These are phyloP conservation scores for Monilinia laxa DNA, from an alignment of 2,329 filamentous ascomycete species.

Conservation along the genomic window DNA sequence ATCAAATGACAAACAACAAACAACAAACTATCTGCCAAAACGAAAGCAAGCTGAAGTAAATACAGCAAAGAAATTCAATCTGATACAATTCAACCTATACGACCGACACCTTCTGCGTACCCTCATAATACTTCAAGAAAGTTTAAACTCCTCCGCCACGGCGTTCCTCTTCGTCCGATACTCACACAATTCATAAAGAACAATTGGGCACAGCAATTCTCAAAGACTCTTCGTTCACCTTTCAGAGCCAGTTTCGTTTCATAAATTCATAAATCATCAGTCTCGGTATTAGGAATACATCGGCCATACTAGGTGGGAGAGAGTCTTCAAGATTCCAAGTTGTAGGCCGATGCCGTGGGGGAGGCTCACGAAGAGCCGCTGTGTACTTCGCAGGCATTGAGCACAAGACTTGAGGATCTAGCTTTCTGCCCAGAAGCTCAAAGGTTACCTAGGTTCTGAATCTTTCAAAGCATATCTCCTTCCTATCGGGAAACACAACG, in stretches of 20 bases:
- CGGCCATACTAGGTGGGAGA: constrained; percentile 7
- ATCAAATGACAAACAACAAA: not conserved
- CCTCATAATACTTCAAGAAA: not conserved
- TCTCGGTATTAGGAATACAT: not conserved
- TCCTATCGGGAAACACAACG: not conserved
- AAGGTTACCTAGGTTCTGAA: not conserved
- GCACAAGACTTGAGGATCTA: constrained; percentile 8
- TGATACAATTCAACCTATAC: not conserved
- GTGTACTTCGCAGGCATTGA: constrained; percentile 20
- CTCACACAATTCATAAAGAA: constrained; percentile 8
- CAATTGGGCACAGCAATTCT: not conserved
- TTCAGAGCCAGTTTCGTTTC: not conserved
- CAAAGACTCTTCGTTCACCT: not conserved
- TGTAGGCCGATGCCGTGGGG: constrained; percentile 24
- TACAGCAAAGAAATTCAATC: not conserved
- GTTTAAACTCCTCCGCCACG: not conserved
- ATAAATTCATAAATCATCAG: not conserved
- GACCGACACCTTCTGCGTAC: not conserved
- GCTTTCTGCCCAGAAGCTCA: not conserved
- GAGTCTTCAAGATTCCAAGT: constrained; percentile 10
- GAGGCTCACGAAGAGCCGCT: constrained; percentile 22
- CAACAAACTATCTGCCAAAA: not conserved
- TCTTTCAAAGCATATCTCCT: not conserved
- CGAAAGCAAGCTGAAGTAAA: not conserved
- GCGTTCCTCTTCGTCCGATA: constrained; percentile 16